Percentiles rank a stretch among this genome's conserved stretches.
These are phyloP conservation scores for Aspergillus conjunctus DNA, from an alignment of 495 filamentous ascomycete genomes.

Conservation along the genomic window DNA sequence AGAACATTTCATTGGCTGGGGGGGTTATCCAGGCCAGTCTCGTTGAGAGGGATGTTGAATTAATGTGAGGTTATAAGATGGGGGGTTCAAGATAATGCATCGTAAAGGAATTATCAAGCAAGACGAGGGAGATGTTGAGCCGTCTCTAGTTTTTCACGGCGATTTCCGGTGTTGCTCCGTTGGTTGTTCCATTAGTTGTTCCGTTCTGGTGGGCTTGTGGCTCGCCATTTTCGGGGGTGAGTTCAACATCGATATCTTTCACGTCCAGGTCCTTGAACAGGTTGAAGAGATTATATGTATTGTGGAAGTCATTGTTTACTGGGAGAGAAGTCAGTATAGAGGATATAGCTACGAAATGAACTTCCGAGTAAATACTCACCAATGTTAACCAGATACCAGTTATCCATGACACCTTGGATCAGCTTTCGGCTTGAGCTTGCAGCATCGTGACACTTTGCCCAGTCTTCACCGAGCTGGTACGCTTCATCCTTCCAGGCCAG, in stretches of 20 bases:
- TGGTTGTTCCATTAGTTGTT: conserved; percentile 25
- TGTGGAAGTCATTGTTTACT: conserved; percentile 98
- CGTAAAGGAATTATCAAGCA: conserved; percentile 15
- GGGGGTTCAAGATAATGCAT: conserved; percentile 25
- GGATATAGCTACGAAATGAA: conserved; percentile 1
- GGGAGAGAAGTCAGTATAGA: conserved; percentile 29
- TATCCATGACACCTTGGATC: conserved; percentile 81
- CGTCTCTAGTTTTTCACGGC: conserved; percentile 31
- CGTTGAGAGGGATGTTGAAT: conserved; percentile 54
- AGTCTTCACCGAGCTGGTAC: conserved; percentile 87
- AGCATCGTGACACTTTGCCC: conserved; percentile 86
- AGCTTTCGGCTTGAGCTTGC: conserved; percentile 77
- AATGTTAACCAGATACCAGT: conserved; percentile 94
- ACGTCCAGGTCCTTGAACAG: conserved; percentile 80
- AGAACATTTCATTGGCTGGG: conserved; percentile 45
- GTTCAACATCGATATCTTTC: conserved; percentile 58
- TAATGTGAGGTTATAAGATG: conserved; percentile 32
- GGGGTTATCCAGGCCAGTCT: conserved; percentile 32
- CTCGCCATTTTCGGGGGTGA: conserved; percentile 27
- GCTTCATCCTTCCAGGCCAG: conserved; percentile 99
- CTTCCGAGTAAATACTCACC: conserved; percentile 57
- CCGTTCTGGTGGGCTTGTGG: conserved; percentile 19
- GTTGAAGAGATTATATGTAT: conserved; percentile 72
- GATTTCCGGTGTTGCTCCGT: conserved; percentile 19
- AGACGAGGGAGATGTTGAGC: conserved; percentile 9